Evolutionary conservation across 2,329 filamentous ascomycete species (phyloP), one percentile per base, ranked within the genome.

Genomic region (Phoma sp.): DNA sequence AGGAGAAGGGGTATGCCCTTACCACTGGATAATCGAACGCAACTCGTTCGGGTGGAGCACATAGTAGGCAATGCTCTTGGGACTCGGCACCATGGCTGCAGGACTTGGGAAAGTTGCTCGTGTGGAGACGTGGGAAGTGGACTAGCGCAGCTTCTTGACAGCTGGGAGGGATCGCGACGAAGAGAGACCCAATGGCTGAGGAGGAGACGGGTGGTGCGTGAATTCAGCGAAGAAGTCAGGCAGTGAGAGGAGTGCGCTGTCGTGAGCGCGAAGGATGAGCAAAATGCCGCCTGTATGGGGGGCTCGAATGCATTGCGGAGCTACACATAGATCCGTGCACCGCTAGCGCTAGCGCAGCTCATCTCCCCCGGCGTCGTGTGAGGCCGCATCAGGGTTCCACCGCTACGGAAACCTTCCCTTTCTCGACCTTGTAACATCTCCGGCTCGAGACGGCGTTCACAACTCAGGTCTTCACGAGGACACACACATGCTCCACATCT

Each of bases 11-110:
- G n/a, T 35, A 27, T 13, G 7, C 17, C n/a, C 81, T 65, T 82
- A 95, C 92, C 92, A 96, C 88, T 96, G 92, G 60, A 96, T 82
- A 61, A 96, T 92, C 41, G 89, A 83, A 71, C 91, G 87, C 74
- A 96, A 80, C 80, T 96, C 84, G 64, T 82, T 83, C 32, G 91
- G 89, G 77, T 96, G 92, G 63, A 90, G 79, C 55, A 87, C 76
- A 69, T 87, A 90, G 80, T 94, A 95, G 60, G 90, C 71, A 56
- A 86, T 75, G 65, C 85, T 81, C 51, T 76, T 72, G 51, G 78
- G 65, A 64, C 70, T 74, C 24, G 67, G 63, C 46, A 47, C 52
- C 74, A 76, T 76, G 63, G 41, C 67, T 63, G 67, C 56, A 49
- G 36, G 38, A 39, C 43, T 51, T 51, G 55, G 58, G 61, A 58